A percentile compares a stretch with the other conserved stretches of the same genome.
Evolutionary conservation across 441 rosid genomes (phyloP).

Genomic region (Macaranga tanarius): DNA sequence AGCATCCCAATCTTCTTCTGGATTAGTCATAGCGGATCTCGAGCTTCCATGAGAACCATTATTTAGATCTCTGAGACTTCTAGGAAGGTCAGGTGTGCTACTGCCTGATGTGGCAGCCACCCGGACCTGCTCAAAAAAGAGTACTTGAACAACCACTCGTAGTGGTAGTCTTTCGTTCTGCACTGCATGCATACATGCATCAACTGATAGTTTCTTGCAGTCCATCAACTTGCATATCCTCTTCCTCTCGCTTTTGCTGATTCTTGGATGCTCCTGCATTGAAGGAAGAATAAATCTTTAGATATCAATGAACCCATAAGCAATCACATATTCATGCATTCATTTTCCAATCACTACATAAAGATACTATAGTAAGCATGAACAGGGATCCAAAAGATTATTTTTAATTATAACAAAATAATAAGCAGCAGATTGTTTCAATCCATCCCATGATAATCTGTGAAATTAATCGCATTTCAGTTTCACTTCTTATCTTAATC

Average conservation of each 20-base stretch:
- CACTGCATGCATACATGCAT: slow-evolving; percentile 84
- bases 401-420: not conserved
- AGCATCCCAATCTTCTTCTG: slow-evolving; percentile 80
- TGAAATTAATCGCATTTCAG: too few relatives aligned
- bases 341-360: not conserved
- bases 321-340: not conserved
- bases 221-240: slow-evolving; percentile 85
- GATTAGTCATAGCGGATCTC: slow-evolving; percentile 55
- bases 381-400: not conserved
- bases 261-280: slow-evolving; percentile 63
- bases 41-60: slow-evolving; percentile 62
- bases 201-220: slow-evolving; percentile 76
- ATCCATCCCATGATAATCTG: not conserved
- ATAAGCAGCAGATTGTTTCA: not conserved
- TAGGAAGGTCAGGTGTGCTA: slow-evolving; percentile 76
- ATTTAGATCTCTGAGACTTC: slow-evolving; percentile 50
- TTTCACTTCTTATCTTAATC: not conserved
- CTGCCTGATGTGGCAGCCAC: slow-evolving; percentile 68
- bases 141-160: slow-evolving; percentile 81
- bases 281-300: slow-evolving; percentile 5
- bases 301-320: slow-evolving; percentile 2
- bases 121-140: slow-evolving; percentile 81
- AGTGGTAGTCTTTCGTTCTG: slow-evolving; percentile 84
- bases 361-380: too few relatives aligned
- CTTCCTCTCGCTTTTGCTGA: slow-evolving; percentile 76